Evolutionary conservation across 2,329 filamentous ascomycete species (phyloP).

Genomic region (Knoxdaviesia proteae): DNA sequence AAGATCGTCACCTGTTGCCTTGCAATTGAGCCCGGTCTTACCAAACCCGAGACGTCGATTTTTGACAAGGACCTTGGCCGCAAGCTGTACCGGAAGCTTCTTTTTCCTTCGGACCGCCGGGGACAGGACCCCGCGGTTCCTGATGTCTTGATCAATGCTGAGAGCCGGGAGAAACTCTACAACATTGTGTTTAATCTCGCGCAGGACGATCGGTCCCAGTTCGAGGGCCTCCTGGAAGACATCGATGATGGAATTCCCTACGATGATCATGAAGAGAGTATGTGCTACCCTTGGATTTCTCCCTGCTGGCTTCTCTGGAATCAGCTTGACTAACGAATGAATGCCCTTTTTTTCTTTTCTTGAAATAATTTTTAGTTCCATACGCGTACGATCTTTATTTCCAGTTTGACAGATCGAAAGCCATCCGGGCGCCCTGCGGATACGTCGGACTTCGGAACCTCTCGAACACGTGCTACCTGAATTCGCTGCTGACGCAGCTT

Average conservation of each 20-base stretch:
- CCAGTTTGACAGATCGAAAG: constrained; percentile 42
- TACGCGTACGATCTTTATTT: constrained; percentile 41
- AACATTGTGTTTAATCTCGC: constrained; percentile 36
- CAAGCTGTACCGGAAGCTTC: constrained; percentile 38
- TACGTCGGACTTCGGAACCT: constrained; percentile 84
- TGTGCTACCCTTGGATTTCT: constrained; percentile 6
- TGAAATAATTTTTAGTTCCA: constrained; percentile 12
- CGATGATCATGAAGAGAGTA: constrained; percentile 19
- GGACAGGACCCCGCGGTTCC: constrained; percentile 12
- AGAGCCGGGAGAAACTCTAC: constrained; percentile 37
- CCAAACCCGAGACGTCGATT: background rate
- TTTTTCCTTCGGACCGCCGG: constrained; percentile 37
- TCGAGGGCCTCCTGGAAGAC: constrained; percentile 27
- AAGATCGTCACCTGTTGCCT: constrained; percentile 13
- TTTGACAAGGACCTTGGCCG: constrained; percentile 10
- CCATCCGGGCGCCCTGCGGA: constrained; percentile 55
- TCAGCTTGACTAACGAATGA: constrained; percentile 1
- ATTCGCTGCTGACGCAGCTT: constrained; percentile 80
- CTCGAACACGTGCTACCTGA: constrained; percentile 92
- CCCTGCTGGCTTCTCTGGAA: constrained; percentile 9
- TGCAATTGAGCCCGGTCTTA: too few species aligned
- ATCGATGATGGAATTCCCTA: constrained; percentile 14
- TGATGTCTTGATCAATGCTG: constrained; percentile 25
- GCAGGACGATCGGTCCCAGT: constrained; percentile 26
- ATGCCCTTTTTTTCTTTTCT: background rate